Evolutionary conservation across 441 rosid genomes (phyloP), one percentile per base, ranked within the genome.

Genomic region (Adansonia grandidieri): DNA sequence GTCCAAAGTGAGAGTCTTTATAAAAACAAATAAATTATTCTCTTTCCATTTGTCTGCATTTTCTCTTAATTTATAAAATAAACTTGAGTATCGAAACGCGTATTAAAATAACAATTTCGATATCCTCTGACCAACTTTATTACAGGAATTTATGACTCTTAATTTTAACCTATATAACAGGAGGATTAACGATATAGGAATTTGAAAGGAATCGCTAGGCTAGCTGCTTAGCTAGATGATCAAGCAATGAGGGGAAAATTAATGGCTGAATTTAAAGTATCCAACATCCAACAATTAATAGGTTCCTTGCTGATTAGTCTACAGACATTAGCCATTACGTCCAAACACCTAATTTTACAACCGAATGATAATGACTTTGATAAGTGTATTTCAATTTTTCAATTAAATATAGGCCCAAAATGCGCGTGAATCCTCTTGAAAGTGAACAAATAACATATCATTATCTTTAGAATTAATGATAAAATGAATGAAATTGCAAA

Each of bases 361-460:
- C 65, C 42, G 11, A 10, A 22, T 60, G 64, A 60, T 60, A 22
- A 60, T 20, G 64, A 60, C 64, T 60, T 60, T 22, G 64, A 60
- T 22, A 20, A 60, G 19, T 57, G 10, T 20, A 20, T 60, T 61
- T 61, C 67, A 62, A 28, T 0, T 57, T 54, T 58, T 8, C 40
- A 22, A 61, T 10, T 22, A 24, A 61, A 22, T 60, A 60, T 22
- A 22, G 65, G 40, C 22, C 15, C 37, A 60, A 60, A 28, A 60
- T 9, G 65, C 65, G 22, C 22, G 65, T 61, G 65, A 24, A 61
- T 22, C 4, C n/a, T 7, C n/a, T 3, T 9, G 0, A 61, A 22
- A 61, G 15, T 24, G 19, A 32, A 32, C 17, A 24, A 63, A 28
- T 2, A 63, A 14, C 45, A 63, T 37, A 37, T 63, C 28, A 19